A percentile compares a stretch with the other conserved stretches of the same genome.
These are phyloP conservation scores for Toxicodendron radicans DNA, from an alignment of 345 rosid species.

Conservation along the genomic window DNA sequence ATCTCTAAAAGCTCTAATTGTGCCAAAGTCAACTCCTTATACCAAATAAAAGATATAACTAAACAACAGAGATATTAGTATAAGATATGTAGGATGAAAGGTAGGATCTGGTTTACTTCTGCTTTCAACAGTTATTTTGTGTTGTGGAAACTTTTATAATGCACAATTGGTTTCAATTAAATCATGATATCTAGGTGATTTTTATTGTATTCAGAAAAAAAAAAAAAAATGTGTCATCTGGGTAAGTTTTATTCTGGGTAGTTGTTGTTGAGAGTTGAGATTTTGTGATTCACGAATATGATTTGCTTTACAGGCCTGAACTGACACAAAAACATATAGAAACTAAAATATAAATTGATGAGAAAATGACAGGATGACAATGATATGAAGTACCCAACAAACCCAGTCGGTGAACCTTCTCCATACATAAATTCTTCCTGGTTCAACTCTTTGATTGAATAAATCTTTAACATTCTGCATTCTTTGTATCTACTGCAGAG, in stretches of 20 bases:
- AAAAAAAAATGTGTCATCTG: neutral
- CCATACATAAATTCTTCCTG: neutral
- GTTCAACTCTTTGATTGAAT: neutral
- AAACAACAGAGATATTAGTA: too few species aligned
- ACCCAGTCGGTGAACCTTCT: neutral
- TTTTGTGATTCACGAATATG: neutral
- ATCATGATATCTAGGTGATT: neutral
- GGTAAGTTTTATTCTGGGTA: neutral
- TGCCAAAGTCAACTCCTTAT: conserved; percentile 1
- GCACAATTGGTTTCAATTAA: neutral
- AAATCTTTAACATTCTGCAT: neutral
- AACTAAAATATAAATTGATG: conserved; percentile 1
- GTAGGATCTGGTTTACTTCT: neutral
- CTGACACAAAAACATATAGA: neutral
- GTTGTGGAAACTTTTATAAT: too few species aligned
- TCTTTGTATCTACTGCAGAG: neutral
- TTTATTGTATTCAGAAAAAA: neutral
- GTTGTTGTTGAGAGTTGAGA: neutral
- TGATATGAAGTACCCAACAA: conserved; percentile 6
- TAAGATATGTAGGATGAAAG: too few species aligned
- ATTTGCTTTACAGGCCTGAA: neutral
- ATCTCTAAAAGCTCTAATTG: neutral
- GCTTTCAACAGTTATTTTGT: neutral
- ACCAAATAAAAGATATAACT: neutral
- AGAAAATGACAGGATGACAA: conserved; percentile 11